Evolutionary conservation across 441 rosid genomes (phyloP), one percentile per base, ranked within the genome.

Genomic region (Populus hybrid): DNA sequence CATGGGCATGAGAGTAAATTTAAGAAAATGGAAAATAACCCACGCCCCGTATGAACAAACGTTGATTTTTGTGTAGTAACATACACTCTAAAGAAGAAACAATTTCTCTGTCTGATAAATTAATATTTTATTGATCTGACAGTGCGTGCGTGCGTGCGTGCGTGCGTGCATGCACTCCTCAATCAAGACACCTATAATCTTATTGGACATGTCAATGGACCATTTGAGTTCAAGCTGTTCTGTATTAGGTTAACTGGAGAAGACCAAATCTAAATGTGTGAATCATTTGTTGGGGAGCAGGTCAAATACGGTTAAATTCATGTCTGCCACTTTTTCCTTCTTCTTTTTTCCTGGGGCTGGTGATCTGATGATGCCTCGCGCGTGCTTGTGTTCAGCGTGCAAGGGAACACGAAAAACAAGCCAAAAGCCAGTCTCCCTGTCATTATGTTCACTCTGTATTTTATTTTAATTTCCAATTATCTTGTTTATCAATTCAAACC

Each of bases 271-370:
- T 21, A 38, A 6, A 1, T 5, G 5, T 3, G 80, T 72, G 75
- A 80, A 65, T n/a, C 78, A 38, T 18, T 38, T 50, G 72, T 16
- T 71, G 35, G 42, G 70, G 10, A 16, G 72, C 64, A 5, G 26
- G 61, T 67, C n/a, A 57, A 74, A 64, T 30, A 40, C 26, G 71
- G 24, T 46, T 42, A 20, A 71, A 53, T 12, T 30, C 70, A 0
- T 70, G 82, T 73, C 76, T 35, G 46, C 78, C 71, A 38, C 78
- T 11, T 68, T 20, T 38, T 18, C 9, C 9, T n/a, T 20, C 30
- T 38, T 38, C 0, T 36, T 8, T 10, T 10, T 38, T 14, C 14
- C 57, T 46, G 20, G 14, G 34, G n/a, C 8, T 53, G 16, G 35
- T 10, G 4, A 70, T 8, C 9, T 12, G 23, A 59, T 61, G 9